Conservation (phyloP, 495 filamentous ascomycete species). For the Penicillium roqueforti region DNA sequence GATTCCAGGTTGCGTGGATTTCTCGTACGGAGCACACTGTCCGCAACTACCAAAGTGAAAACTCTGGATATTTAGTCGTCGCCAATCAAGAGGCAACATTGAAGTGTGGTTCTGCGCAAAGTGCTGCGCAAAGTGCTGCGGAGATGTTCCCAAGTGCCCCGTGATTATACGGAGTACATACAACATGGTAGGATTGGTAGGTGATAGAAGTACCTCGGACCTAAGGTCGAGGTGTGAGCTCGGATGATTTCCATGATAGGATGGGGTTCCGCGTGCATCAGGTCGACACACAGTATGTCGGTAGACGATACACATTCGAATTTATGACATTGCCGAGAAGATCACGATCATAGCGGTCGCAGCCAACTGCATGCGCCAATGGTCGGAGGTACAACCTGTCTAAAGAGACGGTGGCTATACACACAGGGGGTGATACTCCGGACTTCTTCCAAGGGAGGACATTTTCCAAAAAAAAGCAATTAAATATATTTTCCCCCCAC, state of each 20-base stretch:
- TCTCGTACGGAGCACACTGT: background rate
- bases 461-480: background rate
- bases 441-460: background rate
- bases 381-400: conserved; percentile 23
- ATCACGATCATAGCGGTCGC: conserved; percentile 22
- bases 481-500: background rate
- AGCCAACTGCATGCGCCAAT: conserved; percentile 29
- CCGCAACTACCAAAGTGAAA: background rate
- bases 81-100: conserved; percentile 3
- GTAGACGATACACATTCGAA: background rate
- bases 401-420: conserved; percentile 1
- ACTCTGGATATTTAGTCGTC: conserved; percentile 1
- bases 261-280: conserved; percentile 18
- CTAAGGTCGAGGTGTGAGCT: background rate
- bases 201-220: background rate
- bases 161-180: background rate
- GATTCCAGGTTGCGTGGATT: background rate
- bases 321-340: conserved; percentile 16
- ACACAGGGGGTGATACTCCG: conserved; percentile 1
- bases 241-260: conserved; percentile 27
- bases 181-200: background rate
- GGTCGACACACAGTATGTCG: background rate
- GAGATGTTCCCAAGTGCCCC: background rate
- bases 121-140: background rate
- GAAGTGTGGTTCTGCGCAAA: background rate